These are phyloP conservation scores for Berberis vulgaris DNA, from an alignment of 164 flowering plant genomes.

Conservation along the genomic window DNA sequence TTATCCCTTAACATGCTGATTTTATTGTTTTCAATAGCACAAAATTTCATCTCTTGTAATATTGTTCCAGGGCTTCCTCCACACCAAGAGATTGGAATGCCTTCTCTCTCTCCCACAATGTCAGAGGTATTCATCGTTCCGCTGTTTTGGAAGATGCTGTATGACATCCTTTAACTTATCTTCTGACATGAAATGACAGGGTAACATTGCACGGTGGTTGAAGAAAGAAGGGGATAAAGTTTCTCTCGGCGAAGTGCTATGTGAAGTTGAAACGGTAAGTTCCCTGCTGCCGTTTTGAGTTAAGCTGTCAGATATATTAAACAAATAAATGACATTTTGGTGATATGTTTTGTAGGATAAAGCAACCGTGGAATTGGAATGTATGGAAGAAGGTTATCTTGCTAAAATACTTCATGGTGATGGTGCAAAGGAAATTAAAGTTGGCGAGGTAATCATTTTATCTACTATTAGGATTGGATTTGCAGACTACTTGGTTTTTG, in stretches of 20 bases:
- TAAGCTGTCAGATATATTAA: background rate
- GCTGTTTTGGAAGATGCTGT: background rate
- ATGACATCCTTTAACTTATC: background rate
- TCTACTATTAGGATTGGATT: background rate
- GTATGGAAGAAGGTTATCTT: constrained; percentile 98
- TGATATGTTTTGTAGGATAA: constrained; percentile 43
- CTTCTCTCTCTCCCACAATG: constrained; percentile 99
- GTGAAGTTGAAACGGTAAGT: constrained; percentile 97
- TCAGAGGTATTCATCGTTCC: constrained; percentile 50
- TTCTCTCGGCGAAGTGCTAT: constrained; percentile 90
- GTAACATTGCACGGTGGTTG: constrained; percentile 94
- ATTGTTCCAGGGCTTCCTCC: constrained; percentile 73
- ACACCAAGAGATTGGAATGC: constrained; percentile 98
- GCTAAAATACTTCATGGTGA: constrained; percentile 85
- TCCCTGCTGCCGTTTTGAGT: constrained; percentile 4
- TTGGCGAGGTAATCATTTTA: constrained; percentile 73
- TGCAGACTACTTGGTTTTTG: background rate
- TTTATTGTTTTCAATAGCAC: background rate
- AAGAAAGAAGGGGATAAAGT: constrained; percentile 95
- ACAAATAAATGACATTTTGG: background rate
- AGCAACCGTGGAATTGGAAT: constrained; percentile 99
- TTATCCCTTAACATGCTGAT: background rate
- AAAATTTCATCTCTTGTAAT: background rate
- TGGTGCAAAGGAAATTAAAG: constrained; percentile 84
- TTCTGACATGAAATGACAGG: constrained; percentile 31